Evolutionary conservation across 2,329 filamentous ascomycete genomes (phyloP).

Genomic region (Nigrograna mackinnonii): DNA sequence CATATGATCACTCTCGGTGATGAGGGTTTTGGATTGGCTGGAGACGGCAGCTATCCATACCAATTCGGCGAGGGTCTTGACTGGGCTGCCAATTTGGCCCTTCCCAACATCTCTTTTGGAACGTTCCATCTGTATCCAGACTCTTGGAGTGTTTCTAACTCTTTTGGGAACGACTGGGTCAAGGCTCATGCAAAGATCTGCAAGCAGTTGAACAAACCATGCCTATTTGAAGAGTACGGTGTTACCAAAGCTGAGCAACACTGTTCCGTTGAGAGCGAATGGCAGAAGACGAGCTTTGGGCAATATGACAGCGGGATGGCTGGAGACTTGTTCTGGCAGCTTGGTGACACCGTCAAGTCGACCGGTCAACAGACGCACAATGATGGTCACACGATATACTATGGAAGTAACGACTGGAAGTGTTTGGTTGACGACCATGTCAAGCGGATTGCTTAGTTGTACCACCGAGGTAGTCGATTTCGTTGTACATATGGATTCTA

Average conservation of each 20-base stretch:
- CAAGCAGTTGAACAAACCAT: constrained; percentile 41
- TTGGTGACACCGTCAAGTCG: constrained; percentile 26
- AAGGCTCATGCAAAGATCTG: constrained; percentile 47
- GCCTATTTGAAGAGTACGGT: constrained; percentile 46
- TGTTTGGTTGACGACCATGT: constrained; percentile 33
- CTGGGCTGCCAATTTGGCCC: constrained; percentile 56
- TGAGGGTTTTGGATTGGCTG: constrained; percentile 57
- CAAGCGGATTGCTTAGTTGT: constrained; percentile 16
- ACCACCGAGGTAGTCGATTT: too few relatives aligned
- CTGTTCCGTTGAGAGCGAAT: constrained; percentile 29
- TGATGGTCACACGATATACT: constrained; percentile 37
- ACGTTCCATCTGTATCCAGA: constrained; percentile 58
- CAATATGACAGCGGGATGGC: constrained; percentile 30
- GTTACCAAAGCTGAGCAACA: constrained; percentile 21
- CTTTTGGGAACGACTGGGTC: constrained; percentile 53
- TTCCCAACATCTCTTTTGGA: constrained; percentile 60
- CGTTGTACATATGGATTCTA: too few relatives aligned
- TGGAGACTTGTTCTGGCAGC: constrained; percentile 38
- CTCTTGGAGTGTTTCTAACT: constrained; percentile 39
- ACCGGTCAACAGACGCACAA: constrained; percentile 26
- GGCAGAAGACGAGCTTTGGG: constrained; percentile 32
- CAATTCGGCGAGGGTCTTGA: constrained; percentile 54
- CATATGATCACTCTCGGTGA: constrained; percentile 69
- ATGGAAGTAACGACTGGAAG: constrained; percentile 29
- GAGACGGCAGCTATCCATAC: constrained; percentile 59